Evolutionary conservation across 2,329 filamentous ascomycete genomes (phyloP).

Genomic region (Arthrobotrys conoides): DNA sequence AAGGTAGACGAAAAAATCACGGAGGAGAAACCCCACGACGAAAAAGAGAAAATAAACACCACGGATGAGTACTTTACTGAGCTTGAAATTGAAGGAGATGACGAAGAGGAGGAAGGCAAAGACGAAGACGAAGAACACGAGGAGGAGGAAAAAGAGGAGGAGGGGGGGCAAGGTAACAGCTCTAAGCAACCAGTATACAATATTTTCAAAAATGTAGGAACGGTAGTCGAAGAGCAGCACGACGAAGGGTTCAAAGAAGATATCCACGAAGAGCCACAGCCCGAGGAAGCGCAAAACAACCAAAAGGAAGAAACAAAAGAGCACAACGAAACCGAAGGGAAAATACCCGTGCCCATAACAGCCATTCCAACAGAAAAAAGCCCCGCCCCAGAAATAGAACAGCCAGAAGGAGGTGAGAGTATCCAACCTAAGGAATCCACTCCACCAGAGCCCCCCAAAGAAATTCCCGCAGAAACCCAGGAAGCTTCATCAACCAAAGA

Average conservation of each 20-base stretch:
- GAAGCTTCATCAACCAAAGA: background rate
- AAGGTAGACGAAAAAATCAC: background rate
- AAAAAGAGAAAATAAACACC: conserved; percentile 7
- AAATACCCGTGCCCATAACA: too few species aligned
- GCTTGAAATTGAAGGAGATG: background rate
- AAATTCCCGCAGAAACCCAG: background rate
- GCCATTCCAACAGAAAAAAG: conserved; percentile 16
- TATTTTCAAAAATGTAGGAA: conserved; percentile 28
- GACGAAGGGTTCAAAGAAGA: background rate
- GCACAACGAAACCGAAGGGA: background rate
- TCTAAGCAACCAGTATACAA: conserved; percentile 4
- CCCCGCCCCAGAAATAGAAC: background rate
- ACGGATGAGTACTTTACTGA: conserved; percentile 15
- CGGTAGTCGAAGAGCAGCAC: conserved; percentile 21
- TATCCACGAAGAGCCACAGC: conserved; percentile 1
- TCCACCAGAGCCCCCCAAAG: background rate
- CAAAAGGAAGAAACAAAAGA: background rate
- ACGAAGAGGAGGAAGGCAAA: background rate
- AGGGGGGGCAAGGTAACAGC: background rate
- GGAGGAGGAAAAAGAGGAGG: background rate
- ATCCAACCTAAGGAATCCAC: conserved; percentile 6
- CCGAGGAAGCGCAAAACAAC: background rate
- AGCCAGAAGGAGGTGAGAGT: background rate
- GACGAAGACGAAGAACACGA: conserved; percentile 3
- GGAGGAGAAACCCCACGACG: background rate